phyloP scores from a whole-genome alignment of 2,329 filamentous ascomycete genomes.

The Parastagonospora avenae region DNA sequence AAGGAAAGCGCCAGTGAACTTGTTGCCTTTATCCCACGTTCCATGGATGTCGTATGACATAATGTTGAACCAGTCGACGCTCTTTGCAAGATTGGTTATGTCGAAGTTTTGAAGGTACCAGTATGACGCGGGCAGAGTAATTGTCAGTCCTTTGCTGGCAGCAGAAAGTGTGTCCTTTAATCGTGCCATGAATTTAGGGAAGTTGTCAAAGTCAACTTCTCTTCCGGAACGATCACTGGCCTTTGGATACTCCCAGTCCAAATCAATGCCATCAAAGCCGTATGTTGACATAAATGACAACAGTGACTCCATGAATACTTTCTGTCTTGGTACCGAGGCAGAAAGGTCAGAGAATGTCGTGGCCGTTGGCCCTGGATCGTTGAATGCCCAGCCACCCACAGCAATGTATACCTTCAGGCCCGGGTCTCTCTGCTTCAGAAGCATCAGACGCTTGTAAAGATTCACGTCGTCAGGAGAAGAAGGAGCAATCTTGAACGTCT shows the following conservation, averaged over 20 bases:
- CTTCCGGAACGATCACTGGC: conserved; percentile 44
- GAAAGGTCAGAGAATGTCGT: conserved; percentile 35
- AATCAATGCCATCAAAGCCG: conserved; percentile 52
- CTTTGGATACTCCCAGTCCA: conserved; percentile 48
- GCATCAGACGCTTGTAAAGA: neutral
- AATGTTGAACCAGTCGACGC: conserved; percentile 53
- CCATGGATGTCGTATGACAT: conserved; percentile 55
- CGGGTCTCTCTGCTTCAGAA: conserved; percentile 37
- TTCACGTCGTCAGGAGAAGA: neutral
- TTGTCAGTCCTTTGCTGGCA: conserved; percentile 7
- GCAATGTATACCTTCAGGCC: conserved; percentile 43
- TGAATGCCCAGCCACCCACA: conserved; percentile 51
- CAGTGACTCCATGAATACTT: conserved; percentile 44
- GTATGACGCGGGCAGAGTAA: conserved; percentile 23
- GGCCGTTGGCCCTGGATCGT: conserved; percentile 40
- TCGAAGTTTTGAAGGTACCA: conserved; percentile 32
- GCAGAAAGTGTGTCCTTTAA: neutral
- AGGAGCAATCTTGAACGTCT: conserved; percentile 6
- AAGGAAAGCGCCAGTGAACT: conserved; percentile 32
- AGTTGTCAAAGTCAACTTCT: conserved; percentile 36
- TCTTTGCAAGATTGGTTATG: conserved; percentile 14
- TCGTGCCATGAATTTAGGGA: conserved; percentile 3
- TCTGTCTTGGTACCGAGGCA: conserved; percentile 13
- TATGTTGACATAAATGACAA: conserved; percentile 48
- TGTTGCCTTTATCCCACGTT: conserved; percentile 39